Evolutionary conservation across 352 stramenopile genomes (phyloP).

Genomic region (Phytophthora melonis): DNA sequence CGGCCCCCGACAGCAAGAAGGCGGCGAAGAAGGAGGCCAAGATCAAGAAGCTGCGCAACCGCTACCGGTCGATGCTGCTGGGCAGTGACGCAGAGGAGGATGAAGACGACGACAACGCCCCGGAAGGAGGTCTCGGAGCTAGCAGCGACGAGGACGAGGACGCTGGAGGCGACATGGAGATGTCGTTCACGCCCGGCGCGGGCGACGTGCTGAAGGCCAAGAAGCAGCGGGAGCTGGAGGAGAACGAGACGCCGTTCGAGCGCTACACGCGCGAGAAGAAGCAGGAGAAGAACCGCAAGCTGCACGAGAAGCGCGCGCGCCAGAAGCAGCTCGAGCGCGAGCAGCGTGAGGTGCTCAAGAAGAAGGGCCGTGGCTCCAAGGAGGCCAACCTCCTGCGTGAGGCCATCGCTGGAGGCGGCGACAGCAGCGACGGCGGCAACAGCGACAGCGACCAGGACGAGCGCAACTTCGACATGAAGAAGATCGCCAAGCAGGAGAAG

Average conservation of each 20-base stretch:
- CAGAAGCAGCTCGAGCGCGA: constrained; percentile 74
- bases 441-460: constrained; percentile 53
- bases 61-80: constrained; percentile 82
- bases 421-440: constrained; percentile 39
- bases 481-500: constrained; percentile 79
- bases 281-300: constrained; percentile 85
- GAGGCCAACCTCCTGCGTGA: constrained; percentile 68
- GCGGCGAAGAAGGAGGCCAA: constrained; percentile 70
- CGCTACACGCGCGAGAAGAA: constrained; percentile 89
- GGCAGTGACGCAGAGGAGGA: constrained; percentile 82
- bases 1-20: constrained; percentile 44
- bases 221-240: constrained; percentile 78
- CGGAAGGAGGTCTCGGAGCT: constrained; percentile 27
- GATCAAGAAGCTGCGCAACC: constrained; percentile 83
- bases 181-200: constrained; percentile 82
- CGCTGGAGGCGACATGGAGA: constrained; percentile 77
- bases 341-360: constrained; percentile 75
- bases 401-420: constrained; percentile 55
- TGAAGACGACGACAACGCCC: constrained; percentile 51
- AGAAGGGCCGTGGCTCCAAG: constrained; percentile 55
- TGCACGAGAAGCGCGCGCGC: constrained; percentile 74
- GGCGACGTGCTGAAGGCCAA: constrained; percentile 79
- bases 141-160: constrained; percentile 48
- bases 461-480: constrained; percentile 90
- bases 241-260: constrained; percentile 87